Base-by-base conservation (phyloP, 2,329 filamentous ascomycete genomes). In the Microdochium trichocladiopsis region DNA sequence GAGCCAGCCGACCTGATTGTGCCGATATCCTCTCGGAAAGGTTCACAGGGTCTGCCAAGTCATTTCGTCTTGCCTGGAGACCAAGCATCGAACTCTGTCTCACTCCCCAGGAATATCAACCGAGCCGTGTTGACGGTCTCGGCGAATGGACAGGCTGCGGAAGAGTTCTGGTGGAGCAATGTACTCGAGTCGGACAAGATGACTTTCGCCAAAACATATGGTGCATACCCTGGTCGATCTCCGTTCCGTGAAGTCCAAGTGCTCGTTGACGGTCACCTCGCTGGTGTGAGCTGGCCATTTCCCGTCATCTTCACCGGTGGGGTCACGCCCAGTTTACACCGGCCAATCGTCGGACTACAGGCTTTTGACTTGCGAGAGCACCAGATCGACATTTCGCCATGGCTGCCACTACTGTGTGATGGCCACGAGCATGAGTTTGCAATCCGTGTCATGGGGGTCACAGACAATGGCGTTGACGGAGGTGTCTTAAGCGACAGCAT, bases 151-250 rank as follows among this genome's bases (percentile, higher is more conserved):
- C 89, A 93, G 65, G 76, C 78, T 0, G 69, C 74, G 4, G 89
- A 93, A 68, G 89, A 93, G 64, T 92, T 92, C 61, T 93, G 88
- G 88, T 93, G 86, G 82, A 78, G 76, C 50, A 92, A 91, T 61
- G 83, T 89, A 1, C 76, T 87, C 4, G 76, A 83, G 24, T 78
- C 77, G 3, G 77, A 84, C 58, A 73, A 72, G 4, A 57, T 75
- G 31, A 76, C 77, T 4, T 91, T 90, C 62, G 71, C 75, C 16
- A 65, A 68, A 10, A 76, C 74, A 2, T 74, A 75, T 1, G 80
- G 79, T 5, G 68, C 69, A 2, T 70, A 90, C 0, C 79, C 79
- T 36, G 88, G 86, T 0, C 80, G 80, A 57, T 84, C 84, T 9
- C 83, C 87, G 1, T 92, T 88, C 64, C 77, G 84, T 25, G 84